Conservation (phyloP, 176 grass and related monocot species). For the Avena sativa region DNA sequence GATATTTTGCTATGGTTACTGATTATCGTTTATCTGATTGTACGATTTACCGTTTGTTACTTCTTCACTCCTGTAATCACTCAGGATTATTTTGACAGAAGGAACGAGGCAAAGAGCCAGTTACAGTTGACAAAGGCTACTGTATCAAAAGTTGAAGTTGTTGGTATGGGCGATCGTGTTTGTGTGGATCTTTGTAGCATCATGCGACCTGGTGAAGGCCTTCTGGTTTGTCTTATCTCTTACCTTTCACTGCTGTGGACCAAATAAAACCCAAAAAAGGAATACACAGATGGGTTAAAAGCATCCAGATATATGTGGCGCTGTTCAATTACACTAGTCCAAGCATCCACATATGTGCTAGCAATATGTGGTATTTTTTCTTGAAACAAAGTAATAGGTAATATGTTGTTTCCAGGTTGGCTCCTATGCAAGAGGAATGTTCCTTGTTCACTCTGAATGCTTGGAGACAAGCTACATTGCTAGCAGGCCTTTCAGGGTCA, state of each 20-base stretch:
- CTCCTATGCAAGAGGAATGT: slow-evolving; percentile 84
- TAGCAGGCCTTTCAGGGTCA: slow-evolving; percentile 93
- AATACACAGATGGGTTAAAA: not conserved
- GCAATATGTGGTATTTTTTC: slow-evolving; percentile 22
- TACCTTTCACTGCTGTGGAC: slow-evolving; percentile 8
- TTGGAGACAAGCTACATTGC: slow-evolving; percentile 95
- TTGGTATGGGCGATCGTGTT: slow-evolving; percentile 95
- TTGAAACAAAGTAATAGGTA: slow-evolving; percentile 14
- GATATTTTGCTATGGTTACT: slow-evolving; percentile 6
- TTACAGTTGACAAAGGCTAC: slow-evolving; percentile 75
- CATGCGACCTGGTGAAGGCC: slow-evolving; percentile 90
- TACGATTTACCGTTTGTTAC: slow-evolving; percentile 33
- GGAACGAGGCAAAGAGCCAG: slow-evolving; percentile 68
- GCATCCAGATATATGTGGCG: slow-evolving; percentile 11
- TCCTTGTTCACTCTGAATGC: slow-evolving; percentile 98
- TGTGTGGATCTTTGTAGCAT: slow-evolving; percentile 98
- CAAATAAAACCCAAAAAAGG: not conserved
- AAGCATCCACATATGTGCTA: not conserved
- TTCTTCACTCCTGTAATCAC: slow-evolving; percentile 50
- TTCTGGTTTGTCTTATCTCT: slow-evolving; percentile 78
- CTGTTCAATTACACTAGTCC: not conserved
- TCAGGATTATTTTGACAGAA: slow-evolving; percentile 96
- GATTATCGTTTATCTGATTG: not conserved
- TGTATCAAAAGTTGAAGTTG: slow-evolving; percentile 71
- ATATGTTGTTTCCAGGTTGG: slow-evolving; percentile 62